phyloP scores from a whole-genome alignment of 176 grass and related monocot genomes.

The Saccharum spontaneum region DNA sequence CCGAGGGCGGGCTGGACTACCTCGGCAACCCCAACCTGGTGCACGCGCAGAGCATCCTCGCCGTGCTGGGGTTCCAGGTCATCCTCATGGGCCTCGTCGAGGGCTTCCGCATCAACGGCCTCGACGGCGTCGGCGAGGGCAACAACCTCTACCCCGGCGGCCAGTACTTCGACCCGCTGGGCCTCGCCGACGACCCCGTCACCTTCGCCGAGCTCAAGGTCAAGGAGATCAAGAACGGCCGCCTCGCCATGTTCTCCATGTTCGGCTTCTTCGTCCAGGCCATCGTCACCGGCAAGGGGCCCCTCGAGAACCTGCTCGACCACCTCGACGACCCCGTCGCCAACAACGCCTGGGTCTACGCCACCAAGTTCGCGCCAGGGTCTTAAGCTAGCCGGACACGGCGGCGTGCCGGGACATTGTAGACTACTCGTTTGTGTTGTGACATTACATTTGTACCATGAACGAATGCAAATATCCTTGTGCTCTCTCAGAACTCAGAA shows the following conservation, averaged over 20 bases:
- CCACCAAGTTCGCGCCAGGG: conserved; percentile 85
- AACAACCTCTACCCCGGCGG: conserved; percentile 95
- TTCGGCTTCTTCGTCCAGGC: conserved; percentile 94
- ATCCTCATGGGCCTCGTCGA: conserved; percentile 95
- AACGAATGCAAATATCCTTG: background rate
- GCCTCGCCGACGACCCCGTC: conserved; percentile 84
- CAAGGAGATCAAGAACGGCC: conserved; percentile 96
- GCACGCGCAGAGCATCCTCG: conserved; percentile 98
- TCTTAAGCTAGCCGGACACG: conserved; percentile 34
- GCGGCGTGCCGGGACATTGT: conserved; percentile 16
- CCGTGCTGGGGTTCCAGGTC: conserved; percentile 85
- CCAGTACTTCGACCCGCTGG: conserved; percentile 88
- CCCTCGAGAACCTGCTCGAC: conserved; percentile 92
- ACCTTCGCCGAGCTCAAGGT: conserved; percentile 90
- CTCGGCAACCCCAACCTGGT: conserved; percentile 96
- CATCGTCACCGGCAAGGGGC: conserved; percentile 91
- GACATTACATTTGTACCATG: conserved; percentile 8
- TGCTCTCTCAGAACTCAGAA: conserved; percentile 26
- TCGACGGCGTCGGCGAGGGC: conserved; percentile 82
- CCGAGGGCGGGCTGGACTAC: conserved; percentile 93
- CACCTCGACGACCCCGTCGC: conserved; percentile 85
- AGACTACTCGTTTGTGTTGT: conserved; percentile 27
- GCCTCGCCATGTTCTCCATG: conserved; percentile 98
- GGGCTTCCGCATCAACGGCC: conserved; percentile 91
- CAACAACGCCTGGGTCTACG: conserved; percentile 96